These are phyloP conservation scores for Botryotinia narcissicola DNA, from an alignment of 2,329 filamentous ascomycete genomes.

Conservation along the genomic window DNA sequence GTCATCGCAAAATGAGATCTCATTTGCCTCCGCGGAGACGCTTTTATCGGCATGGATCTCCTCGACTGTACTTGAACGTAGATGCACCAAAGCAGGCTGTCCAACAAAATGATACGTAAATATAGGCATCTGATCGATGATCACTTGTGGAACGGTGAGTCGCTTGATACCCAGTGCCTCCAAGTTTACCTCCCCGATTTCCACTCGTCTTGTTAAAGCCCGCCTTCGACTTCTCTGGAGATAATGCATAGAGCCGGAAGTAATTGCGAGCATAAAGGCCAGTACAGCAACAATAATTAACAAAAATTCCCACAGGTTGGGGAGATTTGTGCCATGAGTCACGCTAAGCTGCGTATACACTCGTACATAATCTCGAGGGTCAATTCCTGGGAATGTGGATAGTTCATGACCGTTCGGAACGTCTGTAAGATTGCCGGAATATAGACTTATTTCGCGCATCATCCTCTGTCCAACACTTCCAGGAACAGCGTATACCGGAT, in stretches of 20 bases:
- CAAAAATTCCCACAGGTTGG: slow-evolving; percentile 79
- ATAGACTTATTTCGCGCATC: slow-evolving; percentile 69
- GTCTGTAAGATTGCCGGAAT: slow-evolving; percentile 70
- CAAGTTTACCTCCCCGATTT: slow-evolving; percentile 77
- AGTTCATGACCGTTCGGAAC: slow-evolving; percentile 60
- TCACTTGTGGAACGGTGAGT: slow-evolving; percentile 68
- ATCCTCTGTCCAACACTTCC: slow-evolving; percentile 63
- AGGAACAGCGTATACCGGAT: slow-evolving; percentile 80
- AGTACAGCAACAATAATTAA: slow-evolving; percentile 70
- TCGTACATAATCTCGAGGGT: slow-evolving; percentile 57
- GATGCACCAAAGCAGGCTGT: slow-evolving; percentile 43
- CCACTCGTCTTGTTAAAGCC: slow-evolving; percentile 66
- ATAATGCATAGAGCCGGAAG: slow-evolving; percentile 71
- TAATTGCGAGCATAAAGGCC: slow-evolving; percentile 62
- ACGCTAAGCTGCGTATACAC: slow-evolving; percentile 57
- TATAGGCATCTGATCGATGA: slow-evolving; percentile 72
- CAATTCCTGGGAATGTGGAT: slow-evolving; percentile 51
- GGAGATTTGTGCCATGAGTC: slow-evolving; percentile 50
- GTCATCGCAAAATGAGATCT: neutral
- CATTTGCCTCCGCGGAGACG: neutral
- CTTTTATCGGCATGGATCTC: neutral
- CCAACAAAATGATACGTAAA: slow-evolving; percentile 65
- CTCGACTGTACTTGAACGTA: neutral
- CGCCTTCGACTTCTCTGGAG: slow-evolving; percentile 70
- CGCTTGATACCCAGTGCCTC: slow-evolving; percentile 83